Conservation (phyloP, 2,329 filamentous ascomycete genomes). For the Colletotrichum incanum region DNA sequence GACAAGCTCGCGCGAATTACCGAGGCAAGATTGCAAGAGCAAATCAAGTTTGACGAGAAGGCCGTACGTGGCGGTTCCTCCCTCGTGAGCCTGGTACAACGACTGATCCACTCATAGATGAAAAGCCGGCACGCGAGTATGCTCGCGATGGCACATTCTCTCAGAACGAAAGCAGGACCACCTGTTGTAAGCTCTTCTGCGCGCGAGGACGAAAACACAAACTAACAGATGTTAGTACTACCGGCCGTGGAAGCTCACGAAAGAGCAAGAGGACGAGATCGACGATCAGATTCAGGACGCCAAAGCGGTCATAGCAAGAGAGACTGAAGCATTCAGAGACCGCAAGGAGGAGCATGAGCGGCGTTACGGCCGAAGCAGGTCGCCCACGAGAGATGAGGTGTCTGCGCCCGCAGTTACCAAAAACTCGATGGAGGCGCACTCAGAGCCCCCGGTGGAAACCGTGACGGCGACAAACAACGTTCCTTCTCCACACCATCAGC, state of each 20-base stretch:
- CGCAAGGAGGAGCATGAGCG: slow-evolving; percentile 58
- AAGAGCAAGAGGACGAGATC: slow-evolving; percentile 79
- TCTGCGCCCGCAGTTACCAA: slow-evolving; percentile 54
- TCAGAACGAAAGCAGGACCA: slow-evolving; percentile 81
- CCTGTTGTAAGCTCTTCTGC: slow-evolving; percentile 73
- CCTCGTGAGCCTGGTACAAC: slow-evolving; percentile 16
- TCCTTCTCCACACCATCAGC: slow-evolving; percentile 53
- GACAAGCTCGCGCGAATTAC: slow-evolving; percentile 76
- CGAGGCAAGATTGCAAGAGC: slow-evolving; percentile 75
- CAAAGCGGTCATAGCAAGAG: slow-evolving; percentile 74
- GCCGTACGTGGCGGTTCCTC: slow-evolving; percentile 70
- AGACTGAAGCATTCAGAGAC: slow-evolving; percentile 75
- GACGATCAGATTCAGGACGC: slow-evolving; percentile 78
- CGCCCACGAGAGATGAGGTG: slow-evolving; percentile 44
- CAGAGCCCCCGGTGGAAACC: slow-evolving; percentile 55
- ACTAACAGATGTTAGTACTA: slow-evolving; percentile 76
- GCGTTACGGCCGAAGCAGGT: slow-evolving; percentile 47
- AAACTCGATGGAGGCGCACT: slow-evolving; percentile 48
- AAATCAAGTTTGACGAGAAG: slow-evolving; percentile 82
- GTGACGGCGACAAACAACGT: slow-evolving; percentile 57
- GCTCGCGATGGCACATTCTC: slow-evolving; percentile 79
- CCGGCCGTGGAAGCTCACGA: slow-evolving; percentile 83
- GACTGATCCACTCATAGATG: slow-evolving; percentile 71
- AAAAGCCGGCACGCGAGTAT: slow-evolving; percentile 80
- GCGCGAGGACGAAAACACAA: not conserved